Evolutionary conservation across 179 eudicot species (phyloP).

Genomic region (Patellifolia procumbens): DNA sequence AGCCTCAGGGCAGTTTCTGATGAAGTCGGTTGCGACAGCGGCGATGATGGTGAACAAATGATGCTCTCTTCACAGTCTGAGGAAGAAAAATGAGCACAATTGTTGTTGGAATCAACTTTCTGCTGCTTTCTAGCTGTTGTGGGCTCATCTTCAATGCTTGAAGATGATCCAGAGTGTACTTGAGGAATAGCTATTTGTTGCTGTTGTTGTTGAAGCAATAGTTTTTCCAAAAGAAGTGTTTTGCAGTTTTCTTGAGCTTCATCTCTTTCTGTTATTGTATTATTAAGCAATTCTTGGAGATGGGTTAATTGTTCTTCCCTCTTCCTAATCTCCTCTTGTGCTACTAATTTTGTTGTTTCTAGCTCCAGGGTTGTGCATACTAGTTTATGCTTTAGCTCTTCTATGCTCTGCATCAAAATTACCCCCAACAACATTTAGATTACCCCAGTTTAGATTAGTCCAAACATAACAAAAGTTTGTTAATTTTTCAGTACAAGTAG

Average conservation of each 20-base stretch:
- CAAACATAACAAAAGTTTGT: background rate
- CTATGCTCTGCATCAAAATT: constrained; percentile 45
- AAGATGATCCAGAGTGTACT: constrained; percentile 21
- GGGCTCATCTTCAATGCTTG: constrained; percentile 25
- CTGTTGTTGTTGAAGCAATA: constrained; percentile 38
- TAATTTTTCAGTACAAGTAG: too few species aligned
- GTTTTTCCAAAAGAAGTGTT: constrained; percentile 35
- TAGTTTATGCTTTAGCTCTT: constrained; percentile 58
- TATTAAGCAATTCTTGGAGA: constrained; percentile 48
- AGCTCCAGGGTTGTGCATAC: constrained; percentile 56
- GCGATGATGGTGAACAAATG: constrained; percentile 34
- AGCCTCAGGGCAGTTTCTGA: constrained; percentile 22
- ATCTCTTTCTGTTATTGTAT: constrained; percentile 48
- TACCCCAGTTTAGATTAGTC: background rate
- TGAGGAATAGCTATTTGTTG: background rate
- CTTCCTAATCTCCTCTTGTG: constrained; percentile 55
- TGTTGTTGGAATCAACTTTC: background rate
- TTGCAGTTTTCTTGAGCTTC: constrained; percentile 56
- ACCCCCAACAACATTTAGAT: background rate
- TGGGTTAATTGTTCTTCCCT: constrained; percentile 52
- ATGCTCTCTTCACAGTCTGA: constrained; percentile 77
- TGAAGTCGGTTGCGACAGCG: constrained; percentile 14
- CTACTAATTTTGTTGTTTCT: constrained; percentile 54
- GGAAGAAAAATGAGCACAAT: constrained; percentile 38
- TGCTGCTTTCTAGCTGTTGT: background rate